Conservation (phyloP, 768 basidiomycete species). For the Phallus indusiatus region DNA sequence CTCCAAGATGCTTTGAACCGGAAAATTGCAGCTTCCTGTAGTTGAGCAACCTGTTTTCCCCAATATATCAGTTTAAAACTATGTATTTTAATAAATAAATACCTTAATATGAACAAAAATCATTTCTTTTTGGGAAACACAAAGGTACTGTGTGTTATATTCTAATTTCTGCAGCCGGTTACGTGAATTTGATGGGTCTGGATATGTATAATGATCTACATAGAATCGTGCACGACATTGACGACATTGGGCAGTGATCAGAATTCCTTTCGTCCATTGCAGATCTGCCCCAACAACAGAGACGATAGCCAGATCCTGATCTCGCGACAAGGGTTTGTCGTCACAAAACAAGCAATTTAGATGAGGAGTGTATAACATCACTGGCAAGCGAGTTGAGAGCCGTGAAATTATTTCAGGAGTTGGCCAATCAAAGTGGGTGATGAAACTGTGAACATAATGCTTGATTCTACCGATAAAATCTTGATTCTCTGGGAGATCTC, state of each 20-base stretch:
- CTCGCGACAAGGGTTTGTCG: background rate
- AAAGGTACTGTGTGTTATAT: conserved; percentile 14
- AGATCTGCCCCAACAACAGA: background rate
- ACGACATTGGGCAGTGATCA: conserved; percentile 1
- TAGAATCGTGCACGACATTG: conserved; percentile 16
- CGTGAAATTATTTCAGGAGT: background rate
- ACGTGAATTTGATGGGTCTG: background rate
- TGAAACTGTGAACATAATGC: background rate
- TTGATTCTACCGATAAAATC: background rate
- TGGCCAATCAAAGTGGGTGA: background rate
- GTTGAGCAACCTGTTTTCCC: conserved; percentile 6
- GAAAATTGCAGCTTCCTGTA: conserved; percentile 19
- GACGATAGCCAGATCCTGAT: background rate
- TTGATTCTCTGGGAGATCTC: background rate
- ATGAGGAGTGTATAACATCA: background rate
- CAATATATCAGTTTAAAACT: too few species aligned
- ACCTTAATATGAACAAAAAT: conserved; percentile 19
- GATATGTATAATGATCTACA: conserved; percentile 15
- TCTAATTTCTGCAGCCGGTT: conserved; percentile 11
- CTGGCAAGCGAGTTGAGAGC: background rate
- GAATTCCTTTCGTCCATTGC: background rate
- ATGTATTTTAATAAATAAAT: background rate
- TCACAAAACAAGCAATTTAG: background rate
- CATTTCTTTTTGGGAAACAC: conserved; percentile 18
- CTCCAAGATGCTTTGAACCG: conserved; percentile 23